Evolutionary conservation across 2,329 filamentous ascomycete genomes (phyloP).

Genomic region (Nemania serpens): DNA sequence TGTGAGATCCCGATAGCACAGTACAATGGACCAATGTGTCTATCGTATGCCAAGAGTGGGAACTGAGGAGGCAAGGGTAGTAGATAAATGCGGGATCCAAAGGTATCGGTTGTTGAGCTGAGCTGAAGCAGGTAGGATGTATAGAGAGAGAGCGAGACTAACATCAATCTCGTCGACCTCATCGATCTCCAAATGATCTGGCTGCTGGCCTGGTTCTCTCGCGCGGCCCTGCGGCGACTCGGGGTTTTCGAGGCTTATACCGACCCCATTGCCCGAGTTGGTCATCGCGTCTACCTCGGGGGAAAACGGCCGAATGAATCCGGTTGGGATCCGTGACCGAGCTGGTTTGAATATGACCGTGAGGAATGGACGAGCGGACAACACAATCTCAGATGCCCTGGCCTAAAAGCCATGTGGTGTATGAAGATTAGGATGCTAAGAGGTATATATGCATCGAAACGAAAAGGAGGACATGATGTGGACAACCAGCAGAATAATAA

Average conservation of each 20-base stretch:
- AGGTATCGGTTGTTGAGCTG: neutral
- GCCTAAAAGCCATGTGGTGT: slow-evolving; percentile 1
- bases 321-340: neutral
- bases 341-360: neutral
- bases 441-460: neutral
- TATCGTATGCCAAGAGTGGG: neutral
- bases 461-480: neutral
- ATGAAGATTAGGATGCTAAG: neutral
- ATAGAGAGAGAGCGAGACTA: neutral
- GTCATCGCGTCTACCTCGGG: neutral
- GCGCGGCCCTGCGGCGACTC: neutral
- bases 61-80: neutral
- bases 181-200: slow-evolving; percentile 22
- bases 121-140: neutral
- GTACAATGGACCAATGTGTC: neutral
- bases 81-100: neutral
- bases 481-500: neutral
- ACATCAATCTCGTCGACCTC: slow-evolving; percentile 28
- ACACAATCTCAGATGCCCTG: neutral
- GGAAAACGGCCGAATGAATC: too few species aligned
- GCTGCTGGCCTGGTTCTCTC: slow-evolving; percentile 10
- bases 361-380: neutral
- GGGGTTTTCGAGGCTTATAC: neutral
- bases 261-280: neutral
- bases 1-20: neutral